Evolutionary conservation across 2,329 filamentous ascomycete genomes (phyloP).

Genomic region (Dactylellina cionopaga): DNA sequence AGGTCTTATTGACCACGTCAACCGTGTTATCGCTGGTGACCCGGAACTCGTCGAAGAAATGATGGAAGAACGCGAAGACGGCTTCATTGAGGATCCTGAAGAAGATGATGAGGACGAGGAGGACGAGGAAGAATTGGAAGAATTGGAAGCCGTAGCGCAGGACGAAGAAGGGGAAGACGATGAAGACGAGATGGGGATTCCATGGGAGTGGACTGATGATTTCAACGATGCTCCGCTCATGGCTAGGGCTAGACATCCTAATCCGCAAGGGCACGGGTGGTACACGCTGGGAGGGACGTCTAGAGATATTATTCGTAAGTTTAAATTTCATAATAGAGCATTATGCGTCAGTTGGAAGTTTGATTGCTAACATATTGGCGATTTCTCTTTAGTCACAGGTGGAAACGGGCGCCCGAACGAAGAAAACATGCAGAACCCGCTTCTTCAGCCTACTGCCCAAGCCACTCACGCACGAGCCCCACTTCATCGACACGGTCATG

Average conservation of each 20-base stretch:
- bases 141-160: constrained; percentile 66
- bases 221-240: constrained; percentile 57
- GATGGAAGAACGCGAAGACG: constrained; percentile 57
- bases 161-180: constrained; percentile 66
- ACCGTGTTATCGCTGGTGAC: constrained; percentile 54
- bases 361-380: background rate
- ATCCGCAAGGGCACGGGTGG: constrained; percentile 56
- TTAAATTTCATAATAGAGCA: background rate
- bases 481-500: constrained; percentile 42
- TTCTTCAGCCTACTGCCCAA: constrained; percentile 46
- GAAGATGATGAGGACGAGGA: constrained; percentile 66
- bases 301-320: constrained; percentile 57
- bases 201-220: constrained; percentile 57
- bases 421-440: constrained; percentile 52
- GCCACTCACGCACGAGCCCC: constrained; percentile 27
- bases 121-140: constrained; percentile 64
- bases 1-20: constrained; percentile 59
- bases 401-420: constrained; percentile 37
- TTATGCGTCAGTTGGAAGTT: background rate
- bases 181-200: constrained; percentile 58
- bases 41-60: constrained; percentile 55
- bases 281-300: constrained; percentile 57
- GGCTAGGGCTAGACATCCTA: constrained; percentile 56
- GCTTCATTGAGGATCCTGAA: constrained; percentile 65
- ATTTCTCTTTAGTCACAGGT: constrained; percentile 30